phyloP scores from a whole-genome alignment of 495 filamentous ascomycete genomes.

The Parathielavia appendiculata region DNA sequence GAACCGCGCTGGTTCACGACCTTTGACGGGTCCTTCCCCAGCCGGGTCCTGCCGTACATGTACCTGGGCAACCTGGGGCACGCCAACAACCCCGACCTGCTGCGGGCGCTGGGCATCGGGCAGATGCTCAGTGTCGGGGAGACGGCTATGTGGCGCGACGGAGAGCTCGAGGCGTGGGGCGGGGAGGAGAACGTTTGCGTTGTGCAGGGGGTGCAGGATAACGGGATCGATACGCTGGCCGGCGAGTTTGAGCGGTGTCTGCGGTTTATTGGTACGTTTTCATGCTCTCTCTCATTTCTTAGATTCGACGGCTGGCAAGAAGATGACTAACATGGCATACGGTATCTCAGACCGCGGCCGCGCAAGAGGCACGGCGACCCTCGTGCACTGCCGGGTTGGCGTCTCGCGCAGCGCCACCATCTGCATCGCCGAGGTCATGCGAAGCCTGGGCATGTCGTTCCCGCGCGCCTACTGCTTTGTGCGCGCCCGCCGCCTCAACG shows the following conservation, averaged over 20 bases:
- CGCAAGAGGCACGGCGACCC: constrained; percentile 68
- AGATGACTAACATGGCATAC: too few species aligned
- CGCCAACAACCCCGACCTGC: constrained; percentile 83
- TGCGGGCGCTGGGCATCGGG: constrained; percentile 72
- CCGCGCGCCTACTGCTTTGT: constrained; percentile 96
- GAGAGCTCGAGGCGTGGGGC: constrained; percentile 63
- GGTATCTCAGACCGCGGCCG: constrained; percentile 61
- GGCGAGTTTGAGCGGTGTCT: constrained; percentile 83
- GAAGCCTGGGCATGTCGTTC: constrained; percentile 69
- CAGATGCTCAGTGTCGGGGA: constrained; percentile 95
- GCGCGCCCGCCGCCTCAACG: constrained; percentile 74
- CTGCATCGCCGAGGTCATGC: constrained; percentile 98
- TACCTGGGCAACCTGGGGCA: constrained; percentile 90
- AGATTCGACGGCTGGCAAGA: too few species aligned
- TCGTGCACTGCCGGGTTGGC: constrained; percentile 95
- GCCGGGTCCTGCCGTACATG: constrained; percentile 86
- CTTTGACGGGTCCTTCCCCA: constrained; percentile 88
- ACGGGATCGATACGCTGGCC: constrained; percentile 88
- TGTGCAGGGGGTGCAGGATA: constrained; percentile 86
- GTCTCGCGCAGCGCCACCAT: constrained; percentile 94
- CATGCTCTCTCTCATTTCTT: neutral
- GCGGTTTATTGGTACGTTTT: constrained; percentile 78
- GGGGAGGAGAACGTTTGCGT: constrained; percentile 65
- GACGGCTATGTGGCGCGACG: constrained; percentile 69
- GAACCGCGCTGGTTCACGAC: constrained; percentile 70